phyloP scores from a whole-genome alignment of 495 filamentous ascomycete species.

The Penicillium psychrofluorescens region DNA sequence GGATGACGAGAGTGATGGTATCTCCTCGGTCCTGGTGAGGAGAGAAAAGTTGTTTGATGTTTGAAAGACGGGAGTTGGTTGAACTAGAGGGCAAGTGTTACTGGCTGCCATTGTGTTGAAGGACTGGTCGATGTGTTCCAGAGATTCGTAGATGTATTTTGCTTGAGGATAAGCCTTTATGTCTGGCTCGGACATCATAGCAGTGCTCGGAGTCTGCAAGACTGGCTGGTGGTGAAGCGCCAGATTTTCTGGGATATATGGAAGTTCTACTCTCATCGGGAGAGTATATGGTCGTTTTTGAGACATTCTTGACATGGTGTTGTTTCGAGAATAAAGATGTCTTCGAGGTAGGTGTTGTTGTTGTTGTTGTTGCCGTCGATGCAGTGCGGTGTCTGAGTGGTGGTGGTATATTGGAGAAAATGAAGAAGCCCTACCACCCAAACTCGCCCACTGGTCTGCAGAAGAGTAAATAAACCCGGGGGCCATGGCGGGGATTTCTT shows the following conservation, averaged over 20 bases:
- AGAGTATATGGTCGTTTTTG: too few species aligned
- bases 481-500: not conserved
- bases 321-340: not conserved
- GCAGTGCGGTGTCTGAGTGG: not conserved
- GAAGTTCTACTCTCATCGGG: not conserved
- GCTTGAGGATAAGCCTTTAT: not conserved
- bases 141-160: not conserved
- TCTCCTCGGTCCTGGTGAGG: not conserved
- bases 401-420: not conserved
- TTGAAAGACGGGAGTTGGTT: too few species aligned
- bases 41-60: slow-evolving; percentile 1
- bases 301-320: too few species aligned
- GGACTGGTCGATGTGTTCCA: not conserved
- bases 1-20: slow-evolving; percentile 3
- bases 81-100: too few species aligned
- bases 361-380: too few species aligned
- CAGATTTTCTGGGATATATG: not conserved
- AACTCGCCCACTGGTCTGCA: too few species aligned
- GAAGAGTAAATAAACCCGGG: not conserved
- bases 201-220: not conserved
- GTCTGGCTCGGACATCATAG: not conserved
- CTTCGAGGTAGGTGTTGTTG: not conserved
- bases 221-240: not conserved
- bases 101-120: not conserved
- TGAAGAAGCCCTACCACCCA: not conserved